A percentile compares a stretch with the other conserved stretches of the same genome.
These are phyloP conservation scores for Apiospora phragmitis DNA, from an alignment of 2,329 filamentous ascomycete genomes.

Conservation along the genomic window DNA sequence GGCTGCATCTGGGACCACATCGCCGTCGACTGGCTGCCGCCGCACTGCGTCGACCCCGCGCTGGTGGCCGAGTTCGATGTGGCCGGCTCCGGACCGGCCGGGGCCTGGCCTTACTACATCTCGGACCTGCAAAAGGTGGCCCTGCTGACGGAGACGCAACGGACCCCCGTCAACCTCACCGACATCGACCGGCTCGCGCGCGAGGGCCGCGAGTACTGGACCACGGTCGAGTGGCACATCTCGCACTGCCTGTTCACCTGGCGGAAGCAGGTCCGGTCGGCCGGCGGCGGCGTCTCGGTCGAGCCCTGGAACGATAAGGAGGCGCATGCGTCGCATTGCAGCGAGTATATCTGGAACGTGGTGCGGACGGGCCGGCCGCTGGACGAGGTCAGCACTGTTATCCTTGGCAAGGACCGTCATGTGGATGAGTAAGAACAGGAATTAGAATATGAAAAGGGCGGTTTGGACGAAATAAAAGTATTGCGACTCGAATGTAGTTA, in stretches of 20 bases:
- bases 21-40: conserved; percentile 6
- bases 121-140: neutral
- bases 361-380: neutral
- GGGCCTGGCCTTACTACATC: neutral
- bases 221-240: neutral
- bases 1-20: conserved; percentile 7
- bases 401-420: neutral
- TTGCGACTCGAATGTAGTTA: too few species aligned
- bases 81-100: neutral
- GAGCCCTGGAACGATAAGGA: conserved; percentile 10
- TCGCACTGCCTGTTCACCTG: neutral
- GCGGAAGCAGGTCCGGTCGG: neutral
- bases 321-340: conserved; percentile 1
- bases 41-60: neutral
- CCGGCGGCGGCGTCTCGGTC: neutral
- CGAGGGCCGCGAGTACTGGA: neutral
- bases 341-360: neutral
- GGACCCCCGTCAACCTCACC: neutral
- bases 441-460: neutral
- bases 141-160: neutral
- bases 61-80: neutral
- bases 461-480: too few species aligned
- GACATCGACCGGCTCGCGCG: neutral
- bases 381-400: neutral
- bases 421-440: neutral